Percentiles rank a stretch among this genome's conserved stretches.
These are phyloP conservation scores for Candida saitoana DNA, from an alignment of 805 yeast species.

Conservation along the genomic window DNA sequence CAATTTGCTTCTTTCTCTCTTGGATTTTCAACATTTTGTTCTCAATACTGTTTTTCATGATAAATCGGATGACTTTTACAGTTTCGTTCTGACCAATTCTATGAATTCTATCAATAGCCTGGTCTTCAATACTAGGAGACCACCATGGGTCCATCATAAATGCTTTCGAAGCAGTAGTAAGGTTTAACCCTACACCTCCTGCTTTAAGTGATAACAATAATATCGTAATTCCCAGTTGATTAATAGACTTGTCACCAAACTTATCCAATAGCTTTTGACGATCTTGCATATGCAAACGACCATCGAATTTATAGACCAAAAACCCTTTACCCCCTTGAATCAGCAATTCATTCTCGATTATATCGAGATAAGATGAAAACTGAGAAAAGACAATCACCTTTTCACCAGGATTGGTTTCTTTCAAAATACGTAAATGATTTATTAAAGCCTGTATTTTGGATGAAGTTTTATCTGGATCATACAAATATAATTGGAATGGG, in stretches of 20 bases:
- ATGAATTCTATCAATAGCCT: conserved; percentile 87
- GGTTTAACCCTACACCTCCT: conserved; percentile 90
- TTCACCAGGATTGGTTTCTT: conserved; percentile 56
- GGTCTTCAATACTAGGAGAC: conserved; percentile 89
- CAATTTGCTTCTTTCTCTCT: conserved; percentile 73
- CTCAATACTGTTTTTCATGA: conserved; percentile 78
- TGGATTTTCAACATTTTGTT: conserved; percentile 85
- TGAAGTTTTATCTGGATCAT: conserved; percentile 54
- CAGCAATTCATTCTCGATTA: conserved; percentile 59
- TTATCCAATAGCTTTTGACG: conserved; percentile 57
- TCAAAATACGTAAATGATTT: conserved; percentile 51
- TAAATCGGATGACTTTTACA: conserved; percentile 76
- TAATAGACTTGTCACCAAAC: conserved; percentile 38
- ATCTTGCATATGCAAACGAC: conserved; percentile 63
- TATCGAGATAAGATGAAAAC: conserved; percentile 76
- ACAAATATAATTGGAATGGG: conserved; percentile 35
- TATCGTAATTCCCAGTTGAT: conserved; percentile 37
- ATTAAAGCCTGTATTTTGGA: conserved; percentile 71
- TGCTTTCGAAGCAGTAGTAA: conserved; percentile 80
- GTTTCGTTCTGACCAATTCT: conserved; percentile 77
- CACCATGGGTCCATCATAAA: conserved; percentile 97
- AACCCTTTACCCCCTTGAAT: conserved; percentile 42
- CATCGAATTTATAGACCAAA: conserved; percentile 71
- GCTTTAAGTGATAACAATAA: conserved; percentile 77
- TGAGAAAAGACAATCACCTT: conserved; percentile 89